Evolutionary conservation across 805 yeast genomes (phyloP).

Genomic region (Debaryomyces castellii): DNA sequence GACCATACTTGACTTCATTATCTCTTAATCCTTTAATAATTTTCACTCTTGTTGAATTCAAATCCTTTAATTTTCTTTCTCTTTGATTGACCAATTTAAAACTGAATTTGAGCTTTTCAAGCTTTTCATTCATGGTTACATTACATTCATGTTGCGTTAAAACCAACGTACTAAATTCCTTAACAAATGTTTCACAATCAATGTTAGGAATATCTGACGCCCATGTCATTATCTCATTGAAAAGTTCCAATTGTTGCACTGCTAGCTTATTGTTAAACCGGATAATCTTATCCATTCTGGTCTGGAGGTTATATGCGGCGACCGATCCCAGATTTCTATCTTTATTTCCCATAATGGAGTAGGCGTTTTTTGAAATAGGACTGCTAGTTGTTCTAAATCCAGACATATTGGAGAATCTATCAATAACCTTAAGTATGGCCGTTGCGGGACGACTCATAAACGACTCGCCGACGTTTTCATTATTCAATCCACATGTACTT

Average conservation of each 20-base stretch:
- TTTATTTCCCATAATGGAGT: not conserved
- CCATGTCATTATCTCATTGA: slow-evolving; percentile 45
- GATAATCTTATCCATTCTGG: slow-evolving; percentile 20
- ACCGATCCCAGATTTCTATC: slow-evolving; percentile 7
- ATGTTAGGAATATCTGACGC: slow-evolving; percentile 34
- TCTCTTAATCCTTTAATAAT: slow-evolving; percentile 38
- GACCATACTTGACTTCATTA: slow-evolving; percentile 47
- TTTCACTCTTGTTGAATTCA: slow-evolving; percentile 34
- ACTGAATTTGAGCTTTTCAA: slow-evolving; percentile 44
- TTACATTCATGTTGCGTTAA: slow-evolving; percentile 35
- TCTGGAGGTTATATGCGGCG: slow-evolving; percentile 9
- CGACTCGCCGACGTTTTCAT: slow-evolving; percentile 10
- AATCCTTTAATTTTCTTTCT: slow-evolving; percentile 46
- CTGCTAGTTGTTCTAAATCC: slow-evolving; percentile 6
- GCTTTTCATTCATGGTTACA: slow-evolving; percentile 39
- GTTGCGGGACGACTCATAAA: slow-evolving; percentile 20
- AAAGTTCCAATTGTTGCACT: slow-evolving; percentile 34
- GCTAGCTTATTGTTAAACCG: slow-evolving; percentile 38
- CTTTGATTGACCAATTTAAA: slow-evolving; percentile 48
- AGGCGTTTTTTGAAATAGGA: slow-evolving; percentile 1
- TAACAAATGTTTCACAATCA: slow-evolving; percentile 38
- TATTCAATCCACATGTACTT: slow-evolving; percentile 7
- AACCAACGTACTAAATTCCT: slow-evolving; percentile 39
- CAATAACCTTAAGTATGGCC: slow-evolving; percentile 20
- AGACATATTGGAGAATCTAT: slow-evolving; percentile 14